Evolutionary conservation across 2,329 filamentous ascomycete genomes (phyloP), one percentile per base, ranked within the genome.

Genomic region (Clonostachys rhizophaga): DNA sequence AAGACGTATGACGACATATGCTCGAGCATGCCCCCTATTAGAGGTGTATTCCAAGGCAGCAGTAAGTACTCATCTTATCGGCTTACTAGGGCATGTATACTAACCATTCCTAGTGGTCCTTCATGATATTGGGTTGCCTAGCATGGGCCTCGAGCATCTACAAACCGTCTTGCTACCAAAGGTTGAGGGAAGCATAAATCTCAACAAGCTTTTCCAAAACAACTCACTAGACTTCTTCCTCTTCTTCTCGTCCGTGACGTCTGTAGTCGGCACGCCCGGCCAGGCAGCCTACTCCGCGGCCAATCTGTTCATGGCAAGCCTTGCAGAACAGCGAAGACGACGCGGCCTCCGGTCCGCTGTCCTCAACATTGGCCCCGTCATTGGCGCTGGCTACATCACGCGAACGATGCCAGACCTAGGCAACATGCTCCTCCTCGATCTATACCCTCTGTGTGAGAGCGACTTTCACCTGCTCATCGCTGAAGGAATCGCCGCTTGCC

Each of bases 281-380:
- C 75, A 79, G 51, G 52, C 63, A 4, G 72, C 68, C 51, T 79
- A 79, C 49, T 55, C 60, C 1, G 69, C 71, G 0, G 72, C 67
- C 4, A 76, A 76, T 50, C 50, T 51, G 4, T 79, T 64, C 57
- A 68, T 77, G 63, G 53, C 52, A 8, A 52, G 52, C 2, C 53
- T 79, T 0, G 67, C 63, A 1, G 42, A 51, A 1, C 58, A 69
- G 14, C 56, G 75, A 5, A 49, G 62, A 2, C 45, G 47, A 1
- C 55, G 54, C 4, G 66, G 66, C 3, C 57, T 72, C 3, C 58
- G 68, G 1, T 71, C 64, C 4, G 63, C 65, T 0, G 53, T 58
- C 12, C 61, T 76, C 3, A 57, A 76, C 48, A 59, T 77, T 17
- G 51, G 57, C 2, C 46, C 54, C 6, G 54, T 77, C 1, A 47